Conservation (phyloP, 2,329 filamentous ascomycete genomes). For the Beauveria bassiana region DNA sequence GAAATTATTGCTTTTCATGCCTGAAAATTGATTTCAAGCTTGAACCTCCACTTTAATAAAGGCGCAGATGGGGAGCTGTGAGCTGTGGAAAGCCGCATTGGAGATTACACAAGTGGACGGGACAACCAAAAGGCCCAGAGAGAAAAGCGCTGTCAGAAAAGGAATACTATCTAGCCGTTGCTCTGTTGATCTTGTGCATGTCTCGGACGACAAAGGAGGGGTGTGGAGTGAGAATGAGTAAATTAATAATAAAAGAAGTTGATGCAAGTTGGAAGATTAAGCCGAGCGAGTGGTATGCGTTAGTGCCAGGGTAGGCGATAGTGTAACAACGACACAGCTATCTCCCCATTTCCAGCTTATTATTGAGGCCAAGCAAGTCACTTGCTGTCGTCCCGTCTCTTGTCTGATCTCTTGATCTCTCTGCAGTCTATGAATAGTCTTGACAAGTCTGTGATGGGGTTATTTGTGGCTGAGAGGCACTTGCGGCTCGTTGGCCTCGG, state of each 20-base stretch:
- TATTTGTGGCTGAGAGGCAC: not conserved
- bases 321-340: not conserved
- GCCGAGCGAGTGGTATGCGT: not conserved
- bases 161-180: not conserved
- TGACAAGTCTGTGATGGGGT: not conserved
- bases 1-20: not conserved
- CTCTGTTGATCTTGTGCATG: not conserved
- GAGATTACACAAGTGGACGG: not conserved
- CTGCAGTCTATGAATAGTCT: no score
- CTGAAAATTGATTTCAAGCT: not conserved
- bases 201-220: slow-evolving; percentile 4
- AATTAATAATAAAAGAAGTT: no score
- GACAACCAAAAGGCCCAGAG: not conserved
- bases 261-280: not conserved
- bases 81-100: not conserved
- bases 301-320: not conserved
- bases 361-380: no score
- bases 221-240: not conserved
- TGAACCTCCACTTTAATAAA: not conserved
- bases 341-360: no score
- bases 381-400: no score
- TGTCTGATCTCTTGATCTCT: no score
- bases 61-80: not conserved
- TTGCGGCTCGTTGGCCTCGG: not conserved
- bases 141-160: not conserved